Percentiles rank a stretch among this genome's conserved stretches.
These are phyloP conservation scores for Gilbertella persicaria DNA, from an alignment of 371 early-diverging fungal genomes.

Conservation along the genomic window DNA sequence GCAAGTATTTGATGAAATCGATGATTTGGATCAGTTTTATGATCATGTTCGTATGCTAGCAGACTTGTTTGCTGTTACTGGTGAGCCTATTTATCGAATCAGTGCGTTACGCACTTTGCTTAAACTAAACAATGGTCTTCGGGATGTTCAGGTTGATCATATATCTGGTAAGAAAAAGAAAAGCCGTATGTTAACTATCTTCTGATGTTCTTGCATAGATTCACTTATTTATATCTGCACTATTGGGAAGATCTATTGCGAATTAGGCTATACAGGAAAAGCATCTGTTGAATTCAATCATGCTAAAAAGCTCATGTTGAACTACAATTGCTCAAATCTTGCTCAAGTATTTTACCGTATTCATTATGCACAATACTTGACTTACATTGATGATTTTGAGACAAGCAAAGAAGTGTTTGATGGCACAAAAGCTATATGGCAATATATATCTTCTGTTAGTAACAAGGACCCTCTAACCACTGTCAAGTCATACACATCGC, in stretches of 20 bases:
- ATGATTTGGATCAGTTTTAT: conserved; percentile 43
- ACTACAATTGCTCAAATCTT: conserved; percentile 17
- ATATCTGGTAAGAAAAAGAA: conserved; percentile 24
- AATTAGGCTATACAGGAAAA: conserved; percentile 70
- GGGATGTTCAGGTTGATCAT: conserved; percentile 22
- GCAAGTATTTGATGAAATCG: conserved; percentile 23
- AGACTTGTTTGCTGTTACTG: conserved; percentile 50
- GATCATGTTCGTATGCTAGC: conserved; percentile 49
- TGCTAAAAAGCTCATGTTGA: conserved; percentile 41
- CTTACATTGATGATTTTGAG: conserved; percentile 40
- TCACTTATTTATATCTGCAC: conserved; percentile 49
- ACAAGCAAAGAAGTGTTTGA: conserved; percentile 24
- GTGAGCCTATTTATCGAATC: conserved; percentile 46
- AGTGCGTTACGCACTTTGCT: conserved; percentile 47
- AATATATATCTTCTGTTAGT: not conserved
- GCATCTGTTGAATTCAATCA: conserved; percentile 57
- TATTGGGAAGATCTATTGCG: conserved; percentile 56
- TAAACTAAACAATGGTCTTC: conserved; percentile 46
- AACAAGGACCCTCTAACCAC: not conserved
- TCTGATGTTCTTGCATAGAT: conserved; percentile 26
- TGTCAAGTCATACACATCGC: conserved; percentile 4
- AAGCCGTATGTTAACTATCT: not conserved
- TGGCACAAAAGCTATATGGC: conserved; percentile 15
- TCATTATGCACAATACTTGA: conserved; percentile 44
- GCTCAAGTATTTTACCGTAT: conserved; percentile 36